Conservation (phyloP, 768 basidiomycete genomes). For the Termitomyces sp. region DNA sequence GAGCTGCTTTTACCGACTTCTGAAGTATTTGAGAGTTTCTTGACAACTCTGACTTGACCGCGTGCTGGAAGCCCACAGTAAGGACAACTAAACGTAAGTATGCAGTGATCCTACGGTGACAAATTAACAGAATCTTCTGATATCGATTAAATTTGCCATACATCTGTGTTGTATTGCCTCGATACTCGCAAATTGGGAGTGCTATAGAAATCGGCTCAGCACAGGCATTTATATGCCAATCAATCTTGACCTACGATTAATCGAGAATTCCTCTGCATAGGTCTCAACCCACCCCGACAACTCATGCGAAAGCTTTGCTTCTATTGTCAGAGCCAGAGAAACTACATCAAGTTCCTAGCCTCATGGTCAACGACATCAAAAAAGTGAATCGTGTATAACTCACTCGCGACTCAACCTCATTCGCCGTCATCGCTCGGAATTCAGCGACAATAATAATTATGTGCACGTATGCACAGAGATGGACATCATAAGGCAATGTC, state of each 20-base stretch:
- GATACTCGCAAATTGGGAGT: slow-evolving; percentile 36
- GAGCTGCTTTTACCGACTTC: slow-evolving; percentile 49
- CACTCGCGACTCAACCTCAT: not conserved
- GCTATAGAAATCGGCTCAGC: slow-evolving; percentile 20
- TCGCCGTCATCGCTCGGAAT: slow-evolving; percentile 27
- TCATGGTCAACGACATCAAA: not conserved
- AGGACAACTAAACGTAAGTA: slow-evolving; percentile 55
- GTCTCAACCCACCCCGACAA: slow-evolving; percentile 33
- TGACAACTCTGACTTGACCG: slow-evolving; percentile 31
- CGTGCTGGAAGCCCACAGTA: slow-evolving; percentile 48
- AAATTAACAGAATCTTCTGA: slow-evolving; percentile 1
- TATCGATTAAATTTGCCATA: slow-evolving; percentile 12
- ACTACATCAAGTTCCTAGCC: slow-evolving; percentile 30
- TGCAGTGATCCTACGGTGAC: slow-evolving; percentile 36
- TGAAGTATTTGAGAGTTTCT: slow-evolving; percentile 37
- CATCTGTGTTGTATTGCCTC: slow-evolving; percentile 40
- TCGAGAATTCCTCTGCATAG: slow-evolving; percentile 33
- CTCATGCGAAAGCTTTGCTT: slow-evolving; percentile 30
- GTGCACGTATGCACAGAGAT: slow-evolving; percentile 49
- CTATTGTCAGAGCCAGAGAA: slow-evolving; percentile 28
- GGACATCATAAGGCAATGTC: slow-evolving; percentile 36
- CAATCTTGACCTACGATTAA: slow-evolving; percentile 20
- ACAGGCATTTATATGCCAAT: not conserved
- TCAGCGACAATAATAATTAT: slow-evolving; percentile 44
- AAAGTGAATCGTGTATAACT: not conserved